Base-by-base conservation (phyloP, 768 basidiomycete species). In the Lenzites betulinus region DNA sequence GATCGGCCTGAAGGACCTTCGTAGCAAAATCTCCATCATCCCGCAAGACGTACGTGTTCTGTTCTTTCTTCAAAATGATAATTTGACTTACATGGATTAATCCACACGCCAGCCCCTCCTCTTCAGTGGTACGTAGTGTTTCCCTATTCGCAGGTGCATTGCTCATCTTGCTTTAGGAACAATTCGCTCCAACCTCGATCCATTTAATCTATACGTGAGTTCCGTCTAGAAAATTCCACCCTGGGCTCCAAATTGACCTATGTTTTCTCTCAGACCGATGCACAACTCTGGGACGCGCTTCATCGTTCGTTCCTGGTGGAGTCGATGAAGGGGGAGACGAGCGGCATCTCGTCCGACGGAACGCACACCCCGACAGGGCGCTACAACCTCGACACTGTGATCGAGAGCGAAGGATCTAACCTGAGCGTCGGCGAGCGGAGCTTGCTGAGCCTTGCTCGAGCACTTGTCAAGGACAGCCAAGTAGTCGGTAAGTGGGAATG, bases 211-310 rank as follows among this genome's bases (percentile, higher is more conserved):
- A 70, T 69, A 77, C 72, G 71, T 89, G 85, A 62, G 83, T 84
- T 20, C 28, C 26, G 1, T 2, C 33, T 35, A n/a, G n/a, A n/a
- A n/a, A n/a, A n/a, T n/a, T 2, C 30, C 43, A 23, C 7, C 16
- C 8, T 18, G 3, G 16, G 30, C 3, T n/a, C 2, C 16, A 2
- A 5, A 18, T 42, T 13, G 6, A 22, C 20, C 33, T 35, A 1
- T 33, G 43, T 18, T 8, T 9, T 18, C 9, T 33, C 47, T 9
- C 42, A 67, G 66, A 60, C 55, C 54, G 84, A 88, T 64, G 85
- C 85, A 6, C 75, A 78, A 11, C 72, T 92, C 2, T 89, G 87
- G 84, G 87, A 89, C 69, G 89, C 90, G 4, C 76, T 92, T n/a
- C 82, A 82, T 20, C 80, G 88, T 38, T 84, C 89, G 1, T 81